These are phyloP conservation scores for Penicillium bovifimosum DNA, from an alignment of 495 filamentous ascomycete genomes.

Conservation along the genomic window DNA sequence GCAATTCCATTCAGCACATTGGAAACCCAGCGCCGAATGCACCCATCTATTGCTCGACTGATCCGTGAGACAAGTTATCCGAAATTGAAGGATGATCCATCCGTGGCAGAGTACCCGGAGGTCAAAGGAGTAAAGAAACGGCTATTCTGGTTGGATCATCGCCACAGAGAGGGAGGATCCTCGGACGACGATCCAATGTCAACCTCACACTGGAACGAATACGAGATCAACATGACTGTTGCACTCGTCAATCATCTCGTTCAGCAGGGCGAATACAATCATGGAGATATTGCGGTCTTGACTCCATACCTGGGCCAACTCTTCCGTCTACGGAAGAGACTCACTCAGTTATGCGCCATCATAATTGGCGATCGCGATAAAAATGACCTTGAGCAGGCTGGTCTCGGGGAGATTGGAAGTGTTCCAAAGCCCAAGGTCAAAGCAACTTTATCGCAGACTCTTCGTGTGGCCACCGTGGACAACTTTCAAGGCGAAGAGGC, in stretches of 20 bases:
- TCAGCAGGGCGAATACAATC: conserved; percentile 60
- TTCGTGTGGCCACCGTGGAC: conserved; percentile 77
- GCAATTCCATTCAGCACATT: conserved; percentile 53
- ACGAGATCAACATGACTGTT: conserved; percentile 61
- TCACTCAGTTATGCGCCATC: conserved; percentile 53
- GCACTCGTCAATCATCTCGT: conserved; percentile 67
- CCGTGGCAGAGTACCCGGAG: conserved; percentile 49
- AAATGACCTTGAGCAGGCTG: conserved; percentile 52
- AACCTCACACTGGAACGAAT: conserved; percentile 61
- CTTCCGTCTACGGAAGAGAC: conserved; percentile 47
- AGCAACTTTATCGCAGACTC: conserved; percentile 50
- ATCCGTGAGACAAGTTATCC: conserved; percentile 61
- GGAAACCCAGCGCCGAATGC: conserved; percentile 71
- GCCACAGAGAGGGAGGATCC: conserved; percentile 45
- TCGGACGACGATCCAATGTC: conserved; percentile 36
- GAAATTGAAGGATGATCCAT: conserved; percentile 50
- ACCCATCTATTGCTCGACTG: conserved; percentile 59
- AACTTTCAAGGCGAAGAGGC: conserved; percentile 85
- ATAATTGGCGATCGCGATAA: conserved; percentile 62
- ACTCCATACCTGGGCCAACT: conserved; percentile 76
- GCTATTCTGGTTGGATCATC: conserved; percentile 73
- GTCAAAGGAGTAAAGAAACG: conserved; percentile 60
- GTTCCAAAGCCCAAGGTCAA: conserved; percentile 25
- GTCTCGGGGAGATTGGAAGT: conserved; percentile 30
- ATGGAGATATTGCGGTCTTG: conserved; percentile 68